Evolutionary conservation across 2,329 filamentous ascomycete genomes (phyloP).

Genomic region (Neonectria magnoliae): DNA sequence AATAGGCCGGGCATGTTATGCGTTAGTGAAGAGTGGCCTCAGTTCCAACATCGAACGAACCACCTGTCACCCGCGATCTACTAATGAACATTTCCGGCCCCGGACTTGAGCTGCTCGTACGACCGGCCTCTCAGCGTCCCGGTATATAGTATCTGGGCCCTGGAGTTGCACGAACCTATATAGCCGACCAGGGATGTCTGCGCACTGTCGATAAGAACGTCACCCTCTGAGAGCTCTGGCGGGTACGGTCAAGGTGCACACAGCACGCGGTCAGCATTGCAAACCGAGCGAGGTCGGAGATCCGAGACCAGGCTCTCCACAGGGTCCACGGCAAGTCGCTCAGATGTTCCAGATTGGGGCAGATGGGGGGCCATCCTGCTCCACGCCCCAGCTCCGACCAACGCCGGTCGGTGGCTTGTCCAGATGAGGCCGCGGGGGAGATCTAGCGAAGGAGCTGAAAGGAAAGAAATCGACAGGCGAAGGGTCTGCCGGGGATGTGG

Average conservation of each 20-base stretch:
- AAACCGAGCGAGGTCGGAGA: conserved; percentile 39
- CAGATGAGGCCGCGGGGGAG: conserved; percentile 24
- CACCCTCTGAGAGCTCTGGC: neutral
- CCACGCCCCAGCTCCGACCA: conserved; percentile 31
- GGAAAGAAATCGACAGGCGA: conserved; percentile 7
- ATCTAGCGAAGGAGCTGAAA: conserved; percentile 14
- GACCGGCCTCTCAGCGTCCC: conserved; percentile 31
- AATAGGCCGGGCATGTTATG: conserved; percentile 10
- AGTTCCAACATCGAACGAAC: conserved; percentile 16
- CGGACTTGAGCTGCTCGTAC: conserved; percentile 20
- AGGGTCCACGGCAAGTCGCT: conserved; percentile 26
- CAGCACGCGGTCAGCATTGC: conserved; percentile 5
- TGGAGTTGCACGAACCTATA: conserved; percentile 9
- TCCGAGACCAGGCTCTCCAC: conserved; percentile 20
- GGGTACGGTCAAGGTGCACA: conserved; percentile 6
- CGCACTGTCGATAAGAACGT: conserved; percentile 11
- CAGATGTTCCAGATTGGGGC: conserved; percentile 23
- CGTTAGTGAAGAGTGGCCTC: conserved; percentile 5
- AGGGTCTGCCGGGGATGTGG: conserved; percentile 24
- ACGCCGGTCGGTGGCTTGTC: conserved; percentile 29
- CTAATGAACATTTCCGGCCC: conserved; percentile 1
- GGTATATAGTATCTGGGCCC: conserved; percentile 7
- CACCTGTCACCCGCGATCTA: conserved; percentile 10
- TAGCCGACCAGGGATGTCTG: conserved; percentile 14
- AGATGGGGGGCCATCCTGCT: conserved; percentile 3